Evolutionary conservation across 2,329 filamentous ascomycete genomes (phyloP).

Genomic region (Aspergillus brasiliensis): DNA sequence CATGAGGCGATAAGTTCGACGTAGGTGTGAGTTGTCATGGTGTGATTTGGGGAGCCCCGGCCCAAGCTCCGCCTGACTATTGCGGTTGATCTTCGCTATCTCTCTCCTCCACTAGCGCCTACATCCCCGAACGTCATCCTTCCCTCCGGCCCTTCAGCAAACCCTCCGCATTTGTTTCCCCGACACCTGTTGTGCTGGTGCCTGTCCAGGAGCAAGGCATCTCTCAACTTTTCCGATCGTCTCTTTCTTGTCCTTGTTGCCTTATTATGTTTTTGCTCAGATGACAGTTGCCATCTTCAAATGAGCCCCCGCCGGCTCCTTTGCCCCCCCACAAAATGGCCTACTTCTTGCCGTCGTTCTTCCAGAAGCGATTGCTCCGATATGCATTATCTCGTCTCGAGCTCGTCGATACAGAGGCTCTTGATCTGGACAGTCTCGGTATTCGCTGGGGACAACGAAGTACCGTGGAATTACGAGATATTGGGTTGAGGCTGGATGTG

Average conservation of each 20-base stretch:
- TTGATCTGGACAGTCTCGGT: constrained; percentile 84
- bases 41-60: constrained; percentile 21
- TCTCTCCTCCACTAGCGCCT: constrained; percentile 19
- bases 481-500: constrained; percentile 78
- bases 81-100: constrained; percentile 24
- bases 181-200: constrained; percentile 1
- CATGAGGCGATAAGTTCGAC: constrained; percentile 2
- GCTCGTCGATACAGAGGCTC: constrained; percentile 80
- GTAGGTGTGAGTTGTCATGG: constrained; percentile 25
- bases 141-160: constrained; percentile 15
- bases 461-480: constrained; percentile 82
- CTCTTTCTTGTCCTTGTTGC: constrained; percentile 14
- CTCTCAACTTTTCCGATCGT: constrained; percentile 6
- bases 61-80: constrained; percentile 26
- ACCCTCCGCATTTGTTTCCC: constrained; percentile 17
- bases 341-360: constrained; percentile 71
- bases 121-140: constrained; percentile 36
- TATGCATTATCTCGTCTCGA: constrained; percentile 83
- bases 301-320: constrained; percentile 37
- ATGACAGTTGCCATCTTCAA: constrained; percentile 28
- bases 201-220: background rate
- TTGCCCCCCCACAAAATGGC: constrained; percentile 58
- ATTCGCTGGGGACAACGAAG: constrained; percentile 80
- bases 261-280: constrained; percentile 24
- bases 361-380: constrained; percentile 85